These are phyloP conservation scores for Colletotrichum ledebouriae DNA, from an alignment of 2,329 filamentous ascomycete species.

Conservation along the genomic window DNA sequence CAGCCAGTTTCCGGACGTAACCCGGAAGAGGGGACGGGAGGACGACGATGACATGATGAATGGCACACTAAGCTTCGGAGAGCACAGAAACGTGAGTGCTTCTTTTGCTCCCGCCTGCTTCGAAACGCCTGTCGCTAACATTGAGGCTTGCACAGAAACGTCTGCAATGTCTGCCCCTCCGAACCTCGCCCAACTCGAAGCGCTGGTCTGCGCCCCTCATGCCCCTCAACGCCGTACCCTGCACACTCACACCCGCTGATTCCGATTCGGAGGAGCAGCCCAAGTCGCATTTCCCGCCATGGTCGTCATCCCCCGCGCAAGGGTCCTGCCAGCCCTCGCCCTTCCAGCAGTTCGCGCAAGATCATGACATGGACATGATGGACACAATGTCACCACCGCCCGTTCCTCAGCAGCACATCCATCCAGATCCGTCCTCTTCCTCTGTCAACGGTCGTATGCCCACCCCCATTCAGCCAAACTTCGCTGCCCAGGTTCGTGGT, in stretches of 20 bases:
- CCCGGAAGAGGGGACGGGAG: slow-evolving; percentile 47
- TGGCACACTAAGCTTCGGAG: slow-evolving; percentile 59
- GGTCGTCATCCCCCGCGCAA: slow-evolving; percentile 47
- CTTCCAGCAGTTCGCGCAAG: slow-evolving; percentile 34
- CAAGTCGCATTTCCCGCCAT: slow-evolving; percentile 51
- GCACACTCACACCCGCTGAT: slow-evolving; percentile 55
- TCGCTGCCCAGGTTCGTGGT: slow-evolving; percentile 68
- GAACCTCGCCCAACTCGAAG: slow-evolving; percentile 58
- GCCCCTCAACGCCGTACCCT: slow-evolving; percentile 39
- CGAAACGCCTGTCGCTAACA: slow-evolving; percentile 3
- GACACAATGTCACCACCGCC: slow-evolving; percentile 50
- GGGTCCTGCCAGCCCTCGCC: slow-evolving; percentile 46
- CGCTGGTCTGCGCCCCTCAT: slow-evolving; percentile 39
- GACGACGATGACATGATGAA: slow-evolving; percentile 59
- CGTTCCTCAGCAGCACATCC: slow-evolving; percentile 48
- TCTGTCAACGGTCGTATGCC: slow-evolving; percentile 63
- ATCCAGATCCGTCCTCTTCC: slow-evolving; percentile 5
- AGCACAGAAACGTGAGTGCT: slow-evolving; percentile 63
- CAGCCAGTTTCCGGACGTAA: slow-evolving; percentile 20
- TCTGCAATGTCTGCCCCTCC: slow-evolving; percentile 65
- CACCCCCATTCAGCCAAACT: slow-evolving; percentile 71
- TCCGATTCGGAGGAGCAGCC: slow-evolving; percentile 56
- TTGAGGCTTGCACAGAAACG: slow-evolving; percentile 60
- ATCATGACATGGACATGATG: slow-evolving; percentile 64
- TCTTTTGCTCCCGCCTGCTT: background rate